Conservation (phyloP, 257 asterid genomes). For the Anisodus acutangulus region DNA sequence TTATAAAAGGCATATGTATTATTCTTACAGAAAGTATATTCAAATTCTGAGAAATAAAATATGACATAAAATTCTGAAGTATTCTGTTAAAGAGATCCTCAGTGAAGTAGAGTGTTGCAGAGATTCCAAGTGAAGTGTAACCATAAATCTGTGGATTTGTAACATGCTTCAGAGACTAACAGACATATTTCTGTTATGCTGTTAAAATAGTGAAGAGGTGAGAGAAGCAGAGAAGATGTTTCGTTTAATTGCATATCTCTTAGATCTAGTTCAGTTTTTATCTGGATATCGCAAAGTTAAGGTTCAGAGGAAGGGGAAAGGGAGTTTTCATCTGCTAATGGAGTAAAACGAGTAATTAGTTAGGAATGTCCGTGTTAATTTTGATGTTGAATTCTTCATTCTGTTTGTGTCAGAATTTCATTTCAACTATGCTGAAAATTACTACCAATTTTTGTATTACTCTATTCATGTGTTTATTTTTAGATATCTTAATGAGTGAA, state of each 20-base stretch:
- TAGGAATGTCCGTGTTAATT: neutral
- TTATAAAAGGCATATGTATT: neutral
- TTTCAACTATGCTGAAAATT: neutral
- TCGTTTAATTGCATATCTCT: slow-evolving; percentile 3
- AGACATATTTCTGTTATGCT: neutral
- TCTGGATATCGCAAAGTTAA: neutral
- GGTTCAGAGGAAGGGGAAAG: neutral
- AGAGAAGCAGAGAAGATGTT: neutral
- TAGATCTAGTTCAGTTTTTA: neutral
- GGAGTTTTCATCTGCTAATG: neutral
- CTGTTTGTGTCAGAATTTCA: neutral
- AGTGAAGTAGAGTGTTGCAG: slow-evolving; percentile 9
- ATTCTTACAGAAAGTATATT: neutral
- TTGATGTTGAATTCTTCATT: neutral
- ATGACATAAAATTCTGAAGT: neutral
- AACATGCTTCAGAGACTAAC: neutral
- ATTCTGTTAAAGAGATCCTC: neutral
- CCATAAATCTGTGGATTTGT: neutral
- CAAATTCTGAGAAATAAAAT: neutral
- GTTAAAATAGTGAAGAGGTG: neutral
- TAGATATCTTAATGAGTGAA: neutral
- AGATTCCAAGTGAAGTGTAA: slow-evolving; percentile 19
- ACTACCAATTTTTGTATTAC: neutral
- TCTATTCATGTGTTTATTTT: neutral
- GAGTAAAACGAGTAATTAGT: neutral